phyloP scores from a whole-genome alignment of 768 basidiomycete genomes.

The Tubosaeta brunneosetosa region DNA sequence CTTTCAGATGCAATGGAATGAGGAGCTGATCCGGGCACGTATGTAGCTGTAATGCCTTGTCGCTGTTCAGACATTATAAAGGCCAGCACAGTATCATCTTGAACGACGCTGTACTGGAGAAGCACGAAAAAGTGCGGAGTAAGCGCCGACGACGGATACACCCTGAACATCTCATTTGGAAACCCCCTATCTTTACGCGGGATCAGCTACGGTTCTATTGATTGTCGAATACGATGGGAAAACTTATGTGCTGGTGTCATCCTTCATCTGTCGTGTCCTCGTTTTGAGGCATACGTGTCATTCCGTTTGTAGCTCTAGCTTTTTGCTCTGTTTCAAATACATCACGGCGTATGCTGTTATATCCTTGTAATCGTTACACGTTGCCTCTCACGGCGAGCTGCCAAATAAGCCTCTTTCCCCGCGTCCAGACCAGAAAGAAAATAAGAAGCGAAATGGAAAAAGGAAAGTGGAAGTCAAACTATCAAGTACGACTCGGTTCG shows the following conservation, averaged over 20 bases:
- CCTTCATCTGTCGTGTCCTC: neutral
- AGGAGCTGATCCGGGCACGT: slow-evolving; percentile 13
- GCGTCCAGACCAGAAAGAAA: neutral
- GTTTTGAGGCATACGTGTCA: neutral
- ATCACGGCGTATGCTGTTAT: slow-evolving; percentile 13
- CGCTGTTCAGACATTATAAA: slow-evolving; percentile 95
- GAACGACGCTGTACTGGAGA: slow-evolving; percentile 85
- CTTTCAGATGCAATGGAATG: neutral
- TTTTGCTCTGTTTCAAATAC: slow-evolving; percentile 3
- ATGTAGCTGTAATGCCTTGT: slow-evolving; percentile 82
- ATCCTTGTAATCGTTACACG: slow-evolving; percentile 9
- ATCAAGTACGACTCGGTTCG: slow-evolving; percentile 7
- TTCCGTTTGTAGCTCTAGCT: slow-evolving; percentile 25
- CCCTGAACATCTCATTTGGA: slow-evolving; percentile 82
- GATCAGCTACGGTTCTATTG: slow-evolving; percentile 75
- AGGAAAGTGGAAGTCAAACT: too few relatives aligned
- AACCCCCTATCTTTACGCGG: slow-evolving; percentile 88
- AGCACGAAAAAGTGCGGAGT: slow-evolving; percentile 76
- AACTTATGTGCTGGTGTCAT: neutral
- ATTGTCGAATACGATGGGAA: neutral
- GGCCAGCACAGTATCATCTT: slow-evolving; percentile 91
- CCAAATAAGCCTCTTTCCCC: neutral
- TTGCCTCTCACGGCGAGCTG: slow-evolving; percentile 3
- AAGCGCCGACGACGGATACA: slow-evolving; percentile 80
- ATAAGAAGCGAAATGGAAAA: neutral